A percentile compares a stretch with the other conserved stretches of the same genome.
These are phyloP conservation scores for Solanum hybrid DNA, from an alignment of 305 asterid species.

Conservation along the genomic window DNA sequence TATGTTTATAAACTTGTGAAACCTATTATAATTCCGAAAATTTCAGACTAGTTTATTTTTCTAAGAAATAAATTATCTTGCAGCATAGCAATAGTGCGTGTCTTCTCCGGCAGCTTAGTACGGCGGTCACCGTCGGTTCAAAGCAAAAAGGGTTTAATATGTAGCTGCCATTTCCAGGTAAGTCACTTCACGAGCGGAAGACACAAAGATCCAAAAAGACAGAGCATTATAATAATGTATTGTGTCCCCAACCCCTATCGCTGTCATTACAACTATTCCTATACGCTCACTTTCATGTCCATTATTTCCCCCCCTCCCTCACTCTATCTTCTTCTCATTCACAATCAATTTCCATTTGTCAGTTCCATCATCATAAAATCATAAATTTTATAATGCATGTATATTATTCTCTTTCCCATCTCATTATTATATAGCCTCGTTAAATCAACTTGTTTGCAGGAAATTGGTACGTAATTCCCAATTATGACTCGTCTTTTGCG, in stretches of 20 bases:
- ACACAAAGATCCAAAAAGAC: not conserved
- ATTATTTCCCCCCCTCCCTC: not conserved
- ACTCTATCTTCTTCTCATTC: not conserved
- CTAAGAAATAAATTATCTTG: not conserved
- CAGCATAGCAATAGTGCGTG: not conserved
- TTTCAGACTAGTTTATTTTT: not conserved
- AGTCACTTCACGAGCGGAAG: not conserved
- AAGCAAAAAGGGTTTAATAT: not conserved
- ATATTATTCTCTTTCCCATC: not conserved
- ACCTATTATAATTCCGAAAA: no score
- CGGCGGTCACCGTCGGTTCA: not conserved
- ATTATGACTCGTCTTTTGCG: constrained; percentile 52
- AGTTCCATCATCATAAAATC: not conserved
- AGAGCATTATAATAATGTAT: not conserved
- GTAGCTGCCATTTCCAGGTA: not conserved
- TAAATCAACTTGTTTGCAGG: not conserved
- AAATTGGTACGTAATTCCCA: not conserved
- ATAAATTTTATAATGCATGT: not conserved
- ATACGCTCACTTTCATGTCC: not conserved
- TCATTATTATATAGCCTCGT: not conserved
- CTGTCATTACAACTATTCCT: not conserved
- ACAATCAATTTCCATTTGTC: not conserved
- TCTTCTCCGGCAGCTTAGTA: not conserved
- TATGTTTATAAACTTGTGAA: not conserved
- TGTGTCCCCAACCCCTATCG: not conserved